Evolutionary conservation across 2,329 filamentous ascomycete species (phyloP), one percentile per base, ranked within the genome.

Genomic region (Colletotrichum liaoningense): DNA sequence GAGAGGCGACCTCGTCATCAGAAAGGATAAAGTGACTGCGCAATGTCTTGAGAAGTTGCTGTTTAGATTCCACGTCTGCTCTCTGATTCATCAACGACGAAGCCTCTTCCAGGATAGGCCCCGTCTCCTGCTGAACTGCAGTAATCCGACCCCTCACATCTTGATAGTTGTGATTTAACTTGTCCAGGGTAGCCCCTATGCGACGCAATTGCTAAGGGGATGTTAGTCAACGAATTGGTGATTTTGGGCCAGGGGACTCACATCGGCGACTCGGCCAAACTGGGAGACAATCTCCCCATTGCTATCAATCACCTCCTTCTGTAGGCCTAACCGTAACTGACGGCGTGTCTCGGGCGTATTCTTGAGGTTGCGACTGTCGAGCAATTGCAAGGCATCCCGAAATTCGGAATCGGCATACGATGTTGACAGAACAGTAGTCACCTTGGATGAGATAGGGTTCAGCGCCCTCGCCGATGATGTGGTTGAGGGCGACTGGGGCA

Each of bases 351-450:
- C 93, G 11, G 94, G 88, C 14, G 91, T 94, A 80, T 97, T 98
- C 68, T 88, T 85, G 16, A 95, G 82, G 1, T 88, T 88, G 46
- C 94, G 89, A 63, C 90, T 85, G 82, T 98, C 96, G 24, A 98
- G 85, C 1, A 97, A 90, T 65, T 90, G 87, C 35, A 99, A 85
- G 16, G 95, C 93, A 85, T 97, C 94, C 76, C 95, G 91, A 77
- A 98, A 97, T 77, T 98, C 96, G 5, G 94, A 88, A 83, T 98
- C 97, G 7, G 95, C 93, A 83, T 98, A 98, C 0, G 96, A 98
- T 2, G 95, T 93, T 4, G 97, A 98, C 62, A 98, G 89, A 54
- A 98, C 93, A 74, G 90, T 92, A 28, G 94, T 94, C 77, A 98
- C 90, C 80, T 97, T 95, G 74, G 93, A 93, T 8, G 94, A 92